Evolutionary conservation across 2,329 filamentous ascomycete species (phyloP), one percentile per base, ranked within the genome.

Genomic region (Alternaria ventricosa): DNA sequence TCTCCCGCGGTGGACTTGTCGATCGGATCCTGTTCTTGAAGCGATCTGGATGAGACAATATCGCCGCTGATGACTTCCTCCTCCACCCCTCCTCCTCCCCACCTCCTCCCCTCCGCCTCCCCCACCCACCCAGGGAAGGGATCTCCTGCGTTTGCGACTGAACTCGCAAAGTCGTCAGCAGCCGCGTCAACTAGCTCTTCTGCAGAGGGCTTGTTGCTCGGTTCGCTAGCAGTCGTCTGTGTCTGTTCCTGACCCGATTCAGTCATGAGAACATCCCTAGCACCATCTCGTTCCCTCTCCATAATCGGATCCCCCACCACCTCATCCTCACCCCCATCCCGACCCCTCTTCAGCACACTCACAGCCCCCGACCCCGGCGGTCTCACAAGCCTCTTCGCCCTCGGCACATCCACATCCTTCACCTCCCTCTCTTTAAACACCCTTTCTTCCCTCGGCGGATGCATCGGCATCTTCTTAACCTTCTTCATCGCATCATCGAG

Each of bases 401-500:
- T n/a, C 25, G 45, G 23, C 4, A 49, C 45, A 28, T 55, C 51
- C 15, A 50, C 15, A 20, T 20, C 15, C 8, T 22, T 18, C 0
- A 6, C 5, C 5, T 9, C 11, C 13, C 36, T 13, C 28, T 20
- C 8, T 5, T 15, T 13, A 9, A 3, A 5, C 30, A 15, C 10
- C 12, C 25, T 27, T 6, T 10, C 11, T 23, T 25, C 15, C 41
- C 44, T 41, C 12, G 41, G 18, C 11, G 54, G 28, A 23, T 33
- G 28, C 22, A 13, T 33, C 20, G 49, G 49, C 33, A n/a, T 13
- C 49, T 22, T 51, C 28, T 33, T 36, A 1, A 45, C n/a, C 33
- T 20, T 60, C 5, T 5, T 3, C 15, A 66, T 3, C 3, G 64
- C 64, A 12, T 61, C 22, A 20, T 59, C 30, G 3, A 66, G 28